Conservation (phyloP, 1,284 basidiomycete species). For the Rhodotorula sp. region DNA sequence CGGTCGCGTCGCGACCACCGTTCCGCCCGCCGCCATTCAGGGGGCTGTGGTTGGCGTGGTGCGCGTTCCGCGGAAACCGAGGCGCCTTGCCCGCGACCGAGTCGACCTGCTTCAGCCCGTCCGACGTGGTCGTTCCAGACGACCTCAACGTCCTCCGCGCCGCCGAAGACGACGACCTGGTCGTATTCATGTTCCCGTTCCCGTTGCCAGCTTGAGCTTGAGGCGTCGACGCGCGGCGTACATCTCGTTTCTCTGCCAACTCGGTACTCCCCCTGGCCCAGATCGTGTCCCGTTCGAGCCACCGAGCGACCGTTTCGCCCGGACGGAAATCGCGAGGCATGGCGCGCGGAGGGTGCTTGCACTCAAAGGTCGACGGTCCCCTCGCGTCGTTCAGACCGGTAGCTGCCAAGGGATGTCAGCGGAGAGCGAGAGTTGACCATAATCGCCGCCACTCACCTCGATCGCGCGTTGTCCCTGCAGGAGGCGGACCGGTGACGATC, state of each 20-base stretch:
- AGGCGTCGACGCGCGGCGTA: too few relatives aligned
- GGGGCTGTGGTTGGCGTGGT: neutral
- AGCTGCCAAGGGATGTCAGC: too few relatives aligned
- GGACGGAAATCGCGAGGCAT: conserved; percentile 2
- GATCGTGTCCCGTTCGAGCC: neutral
- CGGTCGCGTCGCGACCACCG: neutral
- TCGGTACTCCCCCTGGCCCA: too few relatives aligned
- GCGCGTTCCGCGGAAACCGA: neutral
- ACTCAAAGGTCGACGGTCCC: conserved; percentile 15
- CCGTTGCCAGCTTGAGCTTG: neutral
- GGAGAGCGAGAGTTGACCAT: neutral
- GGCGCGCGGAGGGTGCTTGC: conserved; percentile 14
- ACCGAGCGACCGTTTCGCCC: neutral
- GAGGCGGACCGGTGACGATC: conserved; percentile 15
- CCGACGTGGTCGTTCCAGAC: neutral
- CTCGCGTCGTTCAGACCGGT: conserved; percentile 11
- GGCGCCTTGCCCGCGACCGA: neutral
- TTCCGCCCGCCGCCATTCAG: neutral
- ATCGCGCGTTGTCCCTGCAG: neutral
- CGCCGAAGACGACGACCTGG: too few relatives aligned
- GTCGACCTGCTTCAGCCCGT: neutral
- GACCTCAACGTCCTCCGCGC: neutral
- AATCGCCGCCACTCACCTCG: neutral
- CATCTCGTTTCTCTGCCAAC: too few relatives aligned
- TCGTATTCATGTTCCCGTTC: neutral